These are phyloP conservation scores for Kalanchoe fedtschenkoi DNA, from an alignment of 164 flowering plant genomes.

Conservation along the genomic window DNA sequence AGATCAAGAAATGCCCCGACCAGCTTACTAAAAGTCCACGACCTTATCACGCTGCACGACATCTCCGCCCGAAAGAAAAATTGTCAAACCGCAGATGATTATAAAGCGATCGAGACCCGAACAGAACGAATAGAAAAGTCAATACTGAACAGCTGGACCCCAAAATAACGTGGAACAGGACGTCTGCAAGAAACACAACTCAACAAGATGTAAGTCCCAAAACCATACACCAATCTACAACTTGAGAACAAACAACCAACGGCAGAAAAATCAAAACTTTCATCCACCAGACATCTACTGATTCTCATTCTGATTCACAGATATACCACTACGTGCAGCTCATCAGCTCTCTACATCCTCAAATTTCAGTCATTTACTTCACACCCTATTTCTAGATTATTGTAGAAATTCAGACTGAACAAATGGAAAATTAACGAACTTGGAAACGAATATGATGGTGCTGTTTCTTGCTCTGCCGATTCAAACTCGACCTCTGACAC, in stretches of 20 bases:
- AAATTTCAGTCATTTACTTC: neutral
- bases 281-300: neutral
- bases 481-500: no score
- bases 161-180: neutral
- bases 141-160: neutral
- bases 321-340: no score
- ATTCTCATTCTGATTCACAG: no score
- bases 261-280: neutral
- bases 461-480: neutral
- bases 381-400: neutral
- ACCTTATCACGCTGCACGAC: conserved; percentile 34
- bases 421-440: neutral
- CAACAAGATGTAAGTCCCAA: neutral
- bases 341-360: no score
- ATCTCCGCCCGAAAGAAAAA: conserved; percentile 7
- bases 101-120: neutral
- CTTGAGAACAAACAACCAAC: no score
- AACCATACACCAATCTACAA: no score
- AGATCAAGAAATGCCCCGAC: conserved; percentile 88
- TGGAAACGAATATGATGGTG: neutral
- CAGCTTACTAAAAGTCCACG: conserved; percentile 59
- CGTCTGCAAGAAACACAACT: neutral
- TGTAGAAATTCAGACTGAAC: neutral
- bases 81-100: neutral
- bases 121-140: neutral